A percentile compares a stretch with the other conserved stretches of the same genome.
phyloP scores from a whole-genome alignment of 75 land plant species.

The Cryptomeria japonica region DNA sequence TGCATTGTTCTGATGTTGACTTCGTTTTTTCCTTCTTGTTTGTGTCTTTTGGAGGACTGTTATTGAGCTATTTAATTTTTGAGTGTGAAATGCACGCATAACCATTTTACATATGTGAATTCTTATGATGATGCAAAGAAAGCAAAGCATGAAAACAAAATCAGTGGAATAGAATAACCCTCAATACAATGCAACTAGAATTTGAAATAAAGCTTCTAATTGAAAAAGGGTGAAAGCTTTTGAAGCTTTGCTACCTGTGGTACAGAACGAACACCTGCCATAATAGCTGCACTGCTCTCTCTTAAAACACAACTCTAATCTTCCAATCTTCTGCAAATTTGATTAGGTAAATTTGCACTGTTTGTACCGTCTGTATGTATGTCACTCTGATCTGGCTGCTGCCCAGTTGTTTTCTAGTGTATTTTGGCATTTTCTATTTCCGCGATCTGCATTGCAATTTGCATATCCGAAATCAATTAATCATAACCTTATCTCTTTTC shows the following conservation, averaged over 20 bases:
- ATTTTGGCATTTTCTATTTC: constrained; percentile 68
- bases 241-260: constrained; percentile 48
- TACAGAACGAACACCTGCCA: constrained; percentile 3
- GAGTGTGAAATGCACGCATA: too few relatives aligned
- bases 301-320: constrained; percentile 42
- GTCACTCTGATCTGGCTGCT: constrained; percentile 39
- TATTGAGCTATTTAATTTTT: too few relatives aligned
- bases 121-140: neutral
- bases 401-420: constrained; percentile 50
- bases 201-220: neutral
- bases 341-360: constrained; percentile 57
- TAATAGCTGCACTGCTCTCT: constrained; percentile 71
- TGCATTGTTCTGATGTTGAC: too few relatives aligned
- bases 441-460: constrained; percentile 74
- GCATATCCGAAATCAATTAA: too few relatives aligned
- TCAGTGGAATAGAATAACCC: neutral
- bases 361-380: constrained; percentile 55
- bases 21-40: too few relatives aligned
- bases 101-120: too few relatives aligned
- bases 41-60: too few relatives aligned
- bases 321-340: constrained; percentile 69
- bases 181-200: neutral
- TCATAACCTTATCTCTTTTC: too few relatives aligned
- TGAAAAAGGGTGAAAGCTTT: too few relatives aligned
- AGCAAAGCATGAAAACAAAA: constrained; percentile 1